phyloP scores from a whole-genome alignment of 306 rosid species.

The Elaeagnus macrophylla region DNA sequence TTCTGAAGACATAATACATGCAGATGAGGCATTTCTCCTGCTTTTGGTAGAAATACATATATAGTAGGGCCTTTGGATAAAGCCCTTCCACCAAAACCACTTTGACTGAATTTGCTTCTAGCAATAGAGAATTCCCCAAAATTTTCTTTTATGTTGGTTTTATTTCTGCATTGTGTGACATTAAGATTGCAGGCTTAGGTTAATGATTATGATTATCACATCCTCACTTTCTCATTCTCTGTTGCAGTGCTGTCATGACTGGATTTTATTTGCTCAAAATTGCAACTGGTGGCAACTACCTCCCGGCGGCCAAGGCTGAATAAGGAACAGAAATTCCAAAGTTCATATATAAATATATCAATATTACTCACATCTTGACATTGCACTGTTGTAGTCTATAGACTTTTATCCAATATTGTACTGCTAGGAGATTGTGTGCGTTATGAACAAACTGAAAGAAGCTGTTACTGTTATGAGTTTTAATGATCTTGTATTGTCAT shows the following conservation, averaged over 20 bases:
- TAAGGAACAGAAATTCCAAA: constrained; percentile 34
- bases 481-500: no score
- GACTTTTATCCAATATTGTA: no score
- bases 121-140: no score
- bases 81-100: no score
- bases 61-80: no score
- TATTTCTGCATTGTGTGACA: neutral
- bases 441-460: no score
- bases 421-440: no score
- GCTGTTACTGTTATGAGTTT: no score
- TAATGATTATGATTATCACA: neutral
- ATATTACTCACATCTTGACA: neutral
- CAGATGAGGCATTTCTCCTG: no score
- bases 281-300: constrained; percentile 77
- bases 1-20: no score
- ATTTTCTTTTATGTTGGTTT: neutral
- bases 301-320: constrained; percentile 23
- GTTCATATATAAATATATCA: constrained; percentile 11
- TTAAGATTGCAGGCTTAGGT: neutral
- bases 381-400: neutral
- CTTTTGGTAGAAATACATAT: no score
- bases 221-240: constrained; percentile 10
- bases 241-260: constrained; percentile 69
- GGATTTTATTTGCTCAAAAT: constrained; percentile 67
- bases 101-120: no score